Evolutionary conservation across 2,329 filamentous ascomycete genomes (phyloP), one percentile per base, ranked within the genome.

Genomic region (Penicillium palitans): DNA sequence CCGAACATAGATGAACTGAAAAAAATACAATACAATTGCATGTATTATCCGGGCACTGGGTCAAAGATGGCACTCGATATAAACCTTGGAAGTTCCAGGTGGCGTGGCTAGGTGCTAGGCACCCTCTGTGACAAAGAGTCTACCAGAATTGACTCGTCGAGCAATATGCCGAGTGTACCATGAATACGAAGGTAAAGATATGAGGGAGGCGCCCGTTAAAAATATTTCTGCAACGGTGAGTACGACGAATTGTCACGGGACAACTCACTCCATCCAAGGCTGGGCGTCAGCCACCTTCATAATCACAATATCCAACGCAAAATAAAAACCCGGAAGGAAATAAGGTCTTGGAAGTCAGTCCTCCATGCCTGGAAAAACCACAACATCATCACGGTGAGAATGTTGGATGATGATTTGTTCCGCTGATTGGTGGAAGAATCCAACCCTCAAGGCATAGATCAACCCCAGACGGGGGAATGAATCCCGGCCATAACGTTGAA

Each of bases 361-460:
- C 24, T 27, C 4, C 5, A n/a, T 24, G 13, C 21, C 21, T 52
- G n/a, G 10, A 40, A 40, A 31, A 48, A 17, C 24, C 12, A 37
- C 4, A 19, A 35, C 19, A 17, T 6, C 0, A 15, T 29, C 13
- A 10, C 9, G 3, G 25, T 8, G 13, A 24, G n/a, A 19, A 33
- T 8, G 33, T 19, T 27, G 29, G 4, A 55, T 40, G 33, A 25
- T 12, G 6, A 35, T n/a, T 5, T 13, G 9, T 19, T 7, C n/a
- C 9, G 39, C 42, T 56, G 59, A 67, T 67, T 66, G 65, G 65
- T 67, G 65, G 65, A 67, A 63, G 50, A 65, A 55, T 52, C 27
- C 25, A 17, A 45, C 19, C 8, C 39, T 42, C 44, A 55, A 46
- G 39, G 54, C 50, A 51, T 29, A 59, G 50, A 59, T 59, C 57